Evolutionary conservation across 2,329 filamentous ascomycete species (phyloP), one percentile per base, ranked within the genome.

Genomic region (Aotearoamyces nothofagi): DNA sequence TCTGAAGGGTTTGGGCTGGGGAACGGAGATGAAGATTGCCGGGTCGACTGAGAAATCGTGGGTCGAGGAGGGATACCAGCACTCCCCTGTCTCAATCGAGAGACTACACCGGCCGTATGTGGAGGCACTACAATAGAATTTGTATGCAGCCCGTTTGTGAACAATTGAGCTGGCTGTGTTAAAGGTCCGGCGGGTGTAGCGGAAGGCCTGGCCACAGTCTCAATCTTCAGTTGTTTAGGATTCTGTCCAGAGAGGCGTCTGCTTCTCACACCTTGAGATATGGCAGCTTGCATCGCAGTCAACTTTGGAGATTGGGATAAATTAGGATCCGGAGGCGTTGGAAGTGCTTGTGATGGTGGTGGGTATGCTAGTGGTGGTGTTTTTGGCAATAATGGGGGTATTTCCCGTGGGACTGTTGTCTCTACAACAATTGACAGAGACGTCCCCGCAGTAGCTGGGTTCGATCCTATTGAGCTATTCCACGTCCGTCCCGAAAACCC

Each of bases 151-250:
- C n/a, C n/a, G n/a, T n/a, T n/a, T n/a, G n/a, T n/a, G n/a, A n/a
- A n/a, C n/a, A n/a, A n/a, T 5, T 37, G 39, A 12, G 41, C 38
- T 22, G 41, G 41, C 20, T 41, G 25, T n/a, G 33, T 36, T 12
- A 39, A 31, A 13, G 37, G 38, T 15, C 31, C 33, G 26, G 22
- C 20, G 27, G 33, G 33, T n/a, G 28, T 36, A 15, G 28, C 25
- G 11, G 36, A 23, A 8, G 33, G 22, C 25, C 33, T 44, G 7
- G 34, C 26, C n/a, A 42, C 31, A 3, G 84, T 94, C 51, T 94
- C 82, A 32, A 96, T 94, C 55, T 84, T 92, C 28, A 96, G 60
- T 44, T 86, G 79, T 49, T 80, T 86, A 9, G 69, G 58, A 42
- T 81, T 82, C 42, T 82, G 76, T 5, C 78, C 80, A 3, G 86